Conservation (phyloP, 768 basidiomycete genomes). For the Jaapia argillacea region DNA sequence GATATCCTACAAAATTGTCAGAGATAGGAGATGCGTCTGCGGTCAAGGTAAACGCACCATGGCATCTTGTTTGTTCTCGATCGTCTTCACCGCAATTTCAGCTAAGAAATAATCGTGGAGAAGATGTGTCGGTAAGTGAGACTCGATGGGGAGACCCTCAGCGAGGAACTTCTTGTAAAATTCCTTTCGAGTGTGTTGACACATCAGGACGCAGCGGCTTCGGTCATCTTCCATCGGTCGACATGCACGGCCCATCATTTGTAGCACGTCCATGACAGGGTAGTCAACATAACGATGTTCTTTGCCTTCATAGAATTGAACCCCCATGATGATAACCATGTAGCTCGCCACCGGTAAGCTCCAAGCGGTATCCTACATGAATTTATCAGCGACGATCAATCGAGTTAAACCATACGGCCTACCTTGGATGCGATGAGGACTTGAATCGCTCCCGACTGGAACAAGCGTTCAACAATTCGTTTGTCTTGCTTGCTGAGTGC, state of each 20-base stretch:
- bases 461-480: slow-evolving; percentile 84
- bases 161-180: slow-evolving; percentile 98
- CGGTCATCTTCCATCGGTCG: slow-evolving; percentile 81
- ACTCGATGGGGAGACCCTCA: slow-evolving; percentile 97
- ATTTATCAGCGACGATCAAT: background rate
- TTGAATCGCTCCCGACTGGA: slow-evolving; percentile 91
- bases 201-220: slow-evolving; percentile 94
- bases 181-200: slow-evolving; percentile 94
- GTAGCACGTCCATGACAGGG: slow-evolving; percentile 95
- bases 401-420: slow-evolving; percentile 10
- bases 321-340: slow-evolving; percentile 99
- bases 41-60: slow-evolving; percentile 61
- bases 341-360: slow-evolving; percentile 87
- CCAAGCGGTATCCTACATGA: slow-evolving; percentile 84
- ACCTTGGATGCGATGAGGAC: slow-evolving; percentile 92
- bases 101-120: slow-evolving; percentile 97
- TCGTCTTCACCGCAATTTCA: slow-evolving; percentile 96
- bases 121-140: slow-evolving; percentile 80
- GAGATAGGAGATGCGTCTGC: background rate
- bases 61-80: slow-evolving; percentile 98
- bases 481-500: slow-evolving; percentile 89
- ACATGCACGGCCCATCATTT: slow-evolving; percentile 99
- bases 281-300: slow-evolving; percentile 98
- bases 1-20: slow-evolving; percentile 57
- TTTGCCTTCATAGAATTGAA: slow-evolving; percentile 92